A percentile compares a stretch with the other conserved stretches of the same genome.
phyloP scores from a whole-genome alignment of 768 basidiomycete genomes.

The Trametes villosa region DNA sequence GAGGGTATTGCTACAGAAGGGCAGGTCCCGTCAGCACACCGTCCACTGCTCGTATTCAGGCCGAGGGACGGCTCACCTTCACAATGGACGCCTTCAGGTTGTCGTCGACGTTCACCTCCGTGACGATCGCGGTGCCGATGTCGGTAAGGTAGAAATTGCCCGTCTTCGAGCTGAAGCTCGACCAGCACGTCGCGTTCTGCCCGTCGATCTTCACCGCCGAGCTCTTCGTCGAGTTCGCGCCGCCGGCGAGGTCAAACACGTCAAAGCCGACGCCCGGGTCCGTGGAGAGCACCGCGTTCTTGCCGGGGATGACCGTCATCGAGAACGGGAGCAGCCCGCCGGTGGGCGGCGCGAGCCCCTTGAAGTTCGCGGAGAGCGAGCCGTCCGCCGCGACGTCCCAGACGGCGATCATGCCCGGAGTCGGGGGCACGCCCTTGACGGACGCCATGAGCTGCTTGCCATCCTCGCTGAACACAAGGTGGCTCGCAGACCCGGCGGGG shows the following conservation, averaged over 20 bases:
- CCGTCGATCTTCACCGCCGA: constrained; percentile 23
- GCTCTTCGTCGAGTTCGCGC: constrained; percentile 22
- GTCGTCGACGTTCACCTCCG: constrained; percentile 51
- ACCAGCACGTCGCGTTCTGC: constrained; percentile 38
- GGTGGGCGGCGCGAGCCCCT: constrained; percentile 37
- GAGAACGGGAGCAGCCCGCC: constrained; percentile 56
- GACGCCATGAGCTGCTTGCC: constrained; percentile 48
- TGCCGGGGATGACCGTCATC: constrained; percentile 40
- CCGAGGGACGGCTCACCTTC: constrained; percentile 35
- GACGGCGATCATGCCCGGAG: constrained; percentile 53
- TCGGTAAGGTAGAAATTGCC: constrained; percentile 39
- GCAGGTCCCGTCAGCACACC: neutral
- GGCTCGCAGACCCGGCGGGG: constrained; percentile 48
- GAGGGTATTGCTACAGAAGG: constrained; percentile 28
- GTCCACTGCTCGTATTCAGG: too few relatives aligned
- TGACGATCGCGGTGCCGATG: constrained; percentile 35
- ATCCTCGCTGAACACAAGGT: constrained; percentile 54
- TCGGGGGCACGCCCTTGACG: constrained; percentile 51
- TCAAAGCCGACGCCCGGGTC: constrained; percentile 36
- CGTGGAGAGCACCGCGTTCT: constrained; percentile 35
- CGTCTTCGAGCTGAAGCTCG: constrained; percentile 33
- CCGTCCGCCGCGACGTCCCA: constrained; percentile 51
- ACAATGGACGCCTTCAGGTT: constrained; percentile 50
- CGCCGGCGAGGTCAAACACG: constrained; percentile 31
- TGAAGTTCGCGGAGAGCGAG: constrained; percentile 47